These are phyloP conservation scores for Ustilago xerochloae DNA, from an alignment of 1,284 basidiomycete species.

Conservation along the genomic window DNA sequence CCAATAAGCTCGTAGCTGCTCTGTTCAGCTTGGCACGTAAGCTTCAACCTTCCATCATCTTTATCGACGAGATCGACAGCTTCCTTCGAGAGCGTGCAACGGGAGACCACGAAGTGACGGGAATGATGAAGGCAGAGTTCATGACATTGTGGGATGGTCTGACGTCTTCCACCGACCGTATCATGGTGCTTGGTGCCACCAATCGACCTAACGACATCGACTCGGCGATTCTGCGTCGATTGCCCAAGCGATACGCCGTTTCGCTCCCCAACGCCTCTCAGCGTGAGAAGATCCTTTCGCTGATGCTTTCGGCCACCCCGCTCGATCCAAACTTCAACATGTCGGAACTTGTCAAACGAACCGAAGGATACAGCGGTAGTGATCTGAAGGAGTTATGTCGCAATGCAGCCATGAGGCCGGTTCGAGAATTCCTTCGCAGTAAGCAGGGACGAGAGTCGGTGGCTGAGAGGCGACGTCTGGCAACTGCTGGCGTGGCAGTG, in stretches of 20 bases:
- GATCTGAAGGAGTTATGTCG: slow-evolving; percentile 95
- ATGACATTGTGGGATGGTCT: slow-evolving; percentile 99
- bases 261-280: slow-evolving; percentile 83
- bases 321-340: slow-evolving; percentile 78
- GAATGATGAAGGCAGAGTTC: slow-evolving; percentile 99
- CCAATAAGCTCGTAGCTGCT: slow-evolving; percentile 91
- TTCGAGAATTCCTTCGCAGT: slow-evolving; percentile 65
- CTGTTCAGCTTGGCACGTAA: slow-evolving; percentile 80
- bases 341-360: slow-evolving; percentile 76
- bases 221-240: slow-evolving; percentile 89
- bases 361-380: slow-evolving; percentile 86
- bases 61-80: slow-evolving; percentile 86
- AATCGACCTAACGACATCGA: slow-evolving; percentile 97
- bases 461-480: slow-evolving; percentile 31
- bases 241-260: slow-evolving; percentile 97
- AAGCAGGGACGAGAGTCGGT: slow-evolving; percentile 54
- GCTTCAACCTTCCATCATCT: slow-evolving; percentile 81
- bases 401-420: slow-evolving; percentile 71
- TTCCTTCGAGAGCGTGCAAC: slow-evolving; percentile 86
- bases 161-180: slow-evolving; percentile 80
- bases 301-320: slow-evolving; percentile 73
- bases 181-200: slow-evolving; percentile 93
- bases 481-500: slow-evolving; percentile 17
- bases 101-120: slow-evolving; percentile 96
- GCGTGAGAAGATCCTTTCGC: slow-evolving; percentile 84